Evolutionary conservation across 352 stramenopile genomes (phyloP).

Genomic region (Aphanomyces cochlioides): DNA sequence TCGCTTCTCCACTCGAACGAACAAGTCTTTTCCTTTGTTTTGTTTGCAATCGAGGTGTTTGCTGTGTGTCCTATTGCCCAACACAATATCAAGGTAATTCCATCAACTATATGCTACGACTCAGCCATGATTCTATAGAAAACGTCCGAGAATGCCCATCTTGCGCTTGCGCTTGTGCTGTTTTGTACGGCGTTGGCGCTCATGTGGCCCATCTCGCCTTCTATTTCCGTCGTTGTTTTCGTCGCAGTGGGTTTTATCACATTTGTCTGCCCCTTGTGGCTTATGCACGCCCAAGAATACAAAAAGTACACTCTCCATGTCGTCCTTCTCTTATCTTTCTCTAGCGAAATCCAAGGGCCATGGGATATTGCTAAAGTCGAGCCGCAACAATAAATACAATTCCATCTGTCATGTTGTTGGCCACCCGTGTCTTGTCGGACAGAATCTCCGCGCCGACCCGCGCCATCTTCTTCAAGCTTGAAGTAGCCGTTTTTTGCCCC

Average conservation of each 20-base stretch:
- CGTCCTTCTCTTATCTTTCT: background rate
- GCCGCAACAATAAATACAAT: slow-evolving; percentile 46
- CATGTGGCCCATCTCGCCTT: slow-evolving; percentile 66
- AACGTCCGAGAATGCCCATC: slow-evolving; percentile 60
- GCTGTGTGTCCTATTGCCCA: slow-evolving; percentile 86
- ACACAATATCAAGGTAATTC: slow-evolving; percentile 70
- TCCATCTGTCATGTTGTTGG: background rate
- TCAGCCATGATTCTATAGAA: slow-evolving; percentile 32
- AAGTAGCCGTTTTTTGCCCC: slow-evolving; percentile 13
- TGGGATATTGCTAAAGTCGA: slow-evolving; percentile 89
- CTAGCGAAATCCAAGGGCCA: slow-evolving; percentile 82
- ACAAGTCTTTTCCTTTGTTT: slow-evolving; percentile 88
- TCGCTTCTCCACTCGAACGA: slow-evolving; percentile 88
- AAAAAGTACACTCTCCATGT: slow-evolving; percentile 77
- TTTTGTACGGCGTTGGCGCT: slow-evolving; percentile 68
- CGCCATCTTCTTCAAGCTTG: slow-evolving; percentile 14
- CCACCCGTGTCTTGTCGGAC: background rate
- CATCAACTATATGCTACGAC: background rate
- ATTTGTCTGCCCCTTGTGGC: slow-evolving; percentile 84
- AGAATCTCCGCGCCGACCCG: background rate
- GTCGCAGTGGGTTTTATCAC: slow-evolving; percentile 75
- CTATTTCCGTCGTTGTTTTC: slow-evolving; percentile 59
- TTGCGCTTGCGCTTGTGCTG: slow-evolving; percentile 61
- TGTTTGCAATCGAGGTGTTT: slow-evolving; percentile 89
- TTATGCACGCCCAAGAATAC: slow-evolving; percentile 87